Base-by-base conservation (phyloP, 768 basidiomycete genomes). In the Botryobasidium botryosum region DNA sequence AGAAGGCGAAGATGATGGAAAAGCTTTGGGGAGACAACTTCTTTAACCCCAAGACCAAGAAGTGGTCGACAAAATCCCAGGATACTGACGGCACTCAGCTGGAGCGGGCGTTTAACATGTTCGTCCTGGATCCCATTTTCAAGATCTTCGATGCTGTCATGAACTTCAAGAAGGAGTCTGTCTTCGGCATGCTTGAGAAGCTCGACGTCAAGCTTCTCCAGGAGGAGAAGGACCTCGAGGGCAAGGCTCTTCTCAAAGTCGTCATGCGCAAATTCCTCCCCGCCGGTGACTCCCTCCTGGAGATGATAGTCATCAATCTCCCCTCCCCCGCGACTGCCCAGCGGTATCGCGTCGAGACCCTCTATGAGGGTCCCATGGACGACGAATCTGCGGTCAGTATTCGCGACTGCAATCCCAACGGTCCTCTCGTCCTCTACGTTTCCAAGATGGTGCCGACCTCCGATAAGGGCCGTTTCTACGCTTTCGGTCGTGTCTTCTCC, bases 401-500 rank as follows among this genome's bases (percentile, higher is more conserved):
- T 70, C 79, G 94, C 43, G 91, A 97, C 62, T 99, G 94, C 62
- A 86, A 97, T 67, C 82, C 94, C 62, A 80, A 78, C 36, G 94
- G 79, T 43, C 94, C 94, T 52, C 81, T 99, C 51, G 90, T 97
- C 59, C 75, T 92, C 52, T 99, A 99, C 67, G 72, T 99, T 67
- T 97, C 94, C 54, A 97, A 97, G 78, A 97, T 99, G 94, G 94
- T 97, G 57, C 94, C 94, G 51, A 96, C 94, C 33, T 94, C 94
- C 55, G 94, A 99, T 66, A 97, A 97, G 69, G 94, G 94, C 58
- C 90, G 94, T 50, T 99, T 97, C 83, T 97, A 97, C 66, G 94
- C 94, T 50, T 99, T 99, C 64, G 94, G 94, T 65, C 94, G 94
- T 74, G 80, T 99, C 69, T 99, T 99, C 75, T 85, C 94, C 51